phyloP scores from a whole-genome alignment of 2,329 filamentous ascomycete genomes.

The Colletotrichum higginsianum region DNA sequence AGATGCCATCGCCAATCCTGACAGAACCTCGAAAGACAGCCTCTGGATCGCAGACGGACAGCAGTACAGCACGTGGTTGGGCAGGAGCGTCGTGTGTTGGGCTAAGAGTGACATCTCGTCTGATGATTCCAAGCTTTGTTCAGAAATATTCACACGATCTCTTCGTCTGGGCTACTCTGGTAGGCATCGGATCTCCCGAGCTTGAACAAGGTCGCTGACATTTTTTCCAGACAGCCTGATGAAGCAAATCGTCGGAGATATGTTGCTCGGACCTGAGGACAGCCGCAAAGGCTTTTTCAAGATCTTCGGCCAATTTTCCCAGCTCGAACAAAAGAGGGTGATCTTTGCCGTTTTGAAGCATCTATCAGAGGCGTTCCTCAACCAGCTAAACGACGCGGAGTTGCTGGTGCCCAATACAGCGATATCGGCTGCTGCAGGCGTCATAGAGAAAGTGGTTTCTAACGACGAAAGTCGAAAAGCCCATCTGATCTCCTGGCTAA shows the following conservation, averaged over 20 bases:
- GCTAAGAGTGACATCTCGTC: conserved; percentile 49
- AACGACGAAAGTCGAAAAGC: conserved; percentile 64
- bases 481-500: conserved; percentile 76
- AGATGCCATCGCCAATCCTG: conserved; percentile 61
- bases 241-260: conserved; percentile 52
- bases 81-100: conserved; percentile 70
- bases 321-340: conserved; percentile 61
- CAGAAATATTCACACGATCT: conserved; percentile 69
- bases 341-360: conserved; percentile 58
- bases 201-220: background rate
- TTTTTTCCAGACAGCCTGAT: conserved; percentile 58
- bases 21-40: conserved; percentile 46
- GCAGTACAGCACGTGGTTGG: conserved; percentile 80
- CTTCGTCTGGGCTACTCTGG: conserved; percentile 82
- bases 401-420: conserved; percentile 44
- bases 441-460: conserved; percentile 67
- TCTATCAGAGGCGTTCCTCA: conserved; percentile 62
- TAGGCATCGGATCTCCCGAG: conserved; percentile 53
- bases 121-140: conserved; percentile 58
- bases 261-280: conserved; percentile 53
- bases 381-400: conserved; percentile 51
- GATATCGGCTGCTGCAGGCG: conserved; percentile 71
- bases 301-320: conserved; percentile 55
- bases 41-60: conserved; percentile 77
- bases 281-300: conserved; percentile 48